phyloP scores from a whole-genome alignment of 2,329 filamentous ascomycete species.

The Chaetothyriales sp. region DNA sequence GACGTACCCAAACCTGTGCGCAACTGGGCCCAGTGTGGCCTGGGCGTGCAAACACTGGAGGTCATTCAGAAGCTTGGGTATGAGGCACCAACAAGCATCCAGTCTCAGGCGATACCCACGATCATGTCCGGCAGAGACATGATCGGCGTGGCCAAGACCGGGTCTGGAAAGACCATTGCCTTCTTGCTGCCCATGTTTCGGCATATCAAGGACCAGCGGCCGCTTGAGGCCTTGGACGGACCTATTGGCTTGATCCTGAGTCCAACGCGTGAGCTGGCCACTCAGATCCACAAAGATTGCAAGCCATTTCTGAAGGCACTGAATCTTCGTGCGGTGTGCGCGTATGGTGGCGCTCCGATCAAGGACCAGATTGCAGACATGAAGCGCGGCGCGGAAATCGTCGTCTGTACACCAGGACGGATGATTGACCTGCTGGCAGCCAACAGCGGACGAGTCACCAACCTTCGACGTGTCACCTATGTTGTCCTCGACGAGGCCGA shows the following conservation, averaged over 20 bases:
- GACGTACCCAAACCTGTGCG: slow-evolving; percentile 85
- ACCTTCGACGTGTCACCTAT: slow-evolving; percentile 76
- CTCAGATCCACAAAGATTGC: slow-evolving; percentile 86
- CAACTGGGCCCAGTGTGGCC: slow-evolving; percentile 91
- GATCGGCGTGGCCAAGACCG: slow-evolving; percentile 97
- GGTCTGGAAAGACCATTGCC: slow-evolving; percentile 91
- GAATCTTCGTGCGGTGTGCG: slow-evolving; percentile 72
- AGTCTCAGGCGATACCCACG: slow-evolving; percentile 83
- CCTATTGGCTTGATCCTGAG: slow-evolving; percentile 82
- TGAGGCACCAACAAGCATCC: slow-evolving; percentile 80
- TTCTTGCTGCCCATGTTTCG: slow-evolving; percentile 95
- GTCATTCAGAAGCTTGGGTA: slow-evolving; percentile 70
- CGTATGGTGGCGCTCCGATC: slow-evolving; percentile 88
- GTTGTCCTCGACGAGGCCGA: slow-evolving; percentile 96
- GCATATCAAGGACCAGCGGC: slow-evolving; percentile 85
- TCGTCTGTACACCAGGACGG: slow-evolving; percentile 86
- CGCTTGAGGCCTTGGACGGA: slow-evolving; percentile 69
- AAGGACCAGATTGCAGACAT: slow-evolving; percentile 95
- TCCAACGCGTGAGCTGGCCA: slow-evolving; percentile 82
- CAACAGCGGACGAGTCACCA: slow-evolving; percentile 88
- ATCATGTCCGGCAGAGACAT: slow-evolving; percentile 96
- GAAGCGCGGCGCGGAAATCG: slow-evolving; percentile 86
- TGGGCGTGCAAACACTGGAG: slow-evolving; percentile 73
- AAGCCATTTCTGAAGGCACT: slow-evolving; percentile 85
- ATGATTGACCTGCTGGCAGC: slow-evolving; percentile 90